A percentile compares a stretch with the other conserved stretches of the same genome.
phyloP scores from a whole-genome alignment of 192 early-diverging fungal genomes.

The Linnemannia schmuckeri region DNA sequence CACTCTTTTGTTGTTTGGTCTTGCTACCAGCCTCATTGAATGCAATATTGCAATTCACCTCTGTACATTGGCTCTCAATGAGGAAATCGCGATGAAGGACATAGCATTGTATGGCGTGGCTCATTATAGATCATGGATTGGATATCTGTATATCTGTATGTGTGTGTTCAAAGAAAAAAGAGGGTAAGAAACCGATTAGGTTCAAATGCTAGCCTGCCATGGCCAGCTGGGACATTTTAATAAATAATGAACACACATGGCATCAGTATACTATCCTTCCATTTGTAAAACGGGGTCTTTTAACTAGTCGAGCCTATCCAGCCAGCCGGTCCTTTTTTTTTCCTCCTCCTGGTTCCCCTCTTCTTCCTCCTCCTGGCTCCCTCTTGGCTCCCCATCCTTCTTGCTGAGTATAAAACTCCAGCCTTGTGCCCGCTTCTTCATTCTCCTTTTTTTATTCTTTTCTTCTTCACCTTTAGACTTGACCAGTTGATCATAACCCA shows the following conservation, averaged over 20 bases:
- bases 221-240: too few species aligned
- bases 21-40: neutral
- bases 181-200: too few species aligned
- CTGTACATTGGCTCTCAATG: neutral
- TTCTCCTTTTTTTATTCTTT: neutral
- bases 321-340: neutral
- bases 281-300: too few species aligned
- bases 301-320: neutral
- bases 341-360: neutral
- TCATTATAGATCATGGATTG: too few species aligned
- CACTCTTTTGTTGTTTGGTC: neutral
- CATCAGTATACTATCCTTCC: too few species aligned
- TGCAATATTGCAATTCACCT: neutral
- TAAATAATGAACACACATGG: too few species aligned
- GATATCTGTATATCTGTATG: too few species aligned
- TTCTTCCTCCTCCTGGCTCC: too few species aligned
- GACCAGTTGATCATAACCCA: too few species aligned
- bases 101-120: too few species aligned
- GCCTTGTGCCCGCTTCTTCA: neutral
- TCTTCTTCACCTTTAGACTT: neutral
- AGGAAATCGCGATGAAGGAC: neutral
- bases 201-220: too few species aligned
- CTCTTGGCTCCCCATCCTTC: neutral
- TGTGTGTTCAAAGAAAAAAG: too few species aligned
- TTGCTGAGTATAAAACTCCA: neutral